Base-by-base conservation (phyloP, 306 rosid genomes). In the Hippophae rhamnoides region DNA sequence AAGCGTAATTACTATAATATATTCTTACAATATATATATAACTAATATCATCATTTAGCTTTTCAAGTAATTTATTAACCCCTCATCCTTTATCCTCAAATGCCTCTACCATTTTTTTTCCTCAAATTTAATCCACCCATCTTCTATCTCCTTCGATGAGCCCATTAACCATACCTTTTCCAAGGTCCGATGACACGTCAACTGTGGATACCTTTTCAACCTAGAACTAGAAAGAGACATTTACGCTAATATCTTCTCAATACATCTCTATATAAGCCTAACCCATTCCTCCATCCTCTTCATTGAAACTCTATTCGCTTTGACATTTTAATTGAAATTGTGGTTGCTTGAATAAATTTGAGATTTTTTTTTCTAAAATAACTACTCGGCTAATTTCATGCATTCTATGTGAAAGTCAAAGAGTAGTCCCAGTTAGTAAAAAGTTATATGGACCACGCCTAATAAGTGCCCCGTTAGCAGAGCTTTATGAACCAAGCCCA, bases 211-310 rank as follows among this genome's bases (percentile, higher is more conserved):
- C 77, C 81, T 90, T 7, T 85, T 85, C 43, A 86, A 87, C 75
- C 89, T 95, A 3, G 98, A 90, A 9, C 98, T 90, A 38, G 87
- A 90, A 54, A 89, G 98, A 52, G 98, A 90, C 58, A 83, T 90
- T 76, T 90, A 96, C 96, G 72, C 95, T 41, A 76, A 90, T 71
- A 82, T 90, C 62, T 85, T 90, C 84, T 68, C 84, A 43, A 76
- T 92, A 4, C 61, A 74, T 54, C 94, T 87, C 68, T 89, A 63
- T 65, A 60, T 79, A 53, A 74, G 43, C 69, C 92, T 89, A 10
- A 46, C 86, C 0, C 79, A 79, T 0, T 85, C 87, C 64, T 85
- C 95, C 10, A 90, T 90, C 55, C 86, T 90, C 58, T 58, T 90
- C 13, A 87, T 96, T 3, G 94, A 90, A 43, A 95, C 98, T 50